Base-by-base conservation (phyloP, 2,329 filamentous ascomycete genomes). In the Aspergillus bombycis region DNA sequence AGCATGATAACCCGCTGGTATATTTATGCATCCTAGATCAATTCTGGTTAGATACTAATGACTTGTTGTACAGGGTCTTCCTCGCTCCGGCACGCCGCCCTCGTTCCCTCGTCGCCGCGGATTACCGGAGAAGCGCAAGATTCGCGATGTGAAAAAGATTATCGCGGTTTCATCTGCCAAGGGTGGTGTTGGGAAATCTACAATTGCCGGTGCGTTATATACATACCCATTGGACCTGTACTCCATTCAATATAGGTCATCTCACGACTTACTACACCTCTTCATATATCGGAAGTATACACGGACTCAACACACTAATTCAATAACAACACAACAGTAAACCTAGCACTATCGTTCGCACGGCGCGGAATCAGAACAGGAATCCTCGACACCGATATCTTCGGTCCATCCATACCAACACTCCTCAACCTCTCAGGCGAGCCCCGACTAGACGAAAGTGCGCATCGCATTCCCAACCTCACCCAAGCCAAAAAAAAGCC, bases 121-220 rank as follows among this genome's bases (percentile, higher is more conserved):
- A 28, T 85, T 96, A 12, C 94, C 95, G 0, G 87, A 93, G 70
- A 89, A 91, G 72, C 87, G 92, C 68, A 89, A 87, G 70, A 96
- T 99, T 70, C 86, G 86, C 30, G 89, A 94, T 75, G 94, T 99
- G 28, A 86, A 88, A 68, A 97, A 96, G 76, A 89, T 97, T n/a
- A 88, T 99, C 63, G 93, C 94, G n/a, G 92, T 99, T 16, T 97
- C 93, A 4, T 98, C 94, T 1, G 95, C 95, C 16, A 99, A 99
- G 75, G 95, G 95, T 2, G 95, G 95, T n/a, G 95, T 99, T 0
- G 95, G 95, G 1, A 99, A 99, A 77, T 97, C 93, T 70, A 99
- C 95, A 9, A 89, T 98, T 52, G 90, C 94, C 63, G 91, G 92
- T 92, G 72, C 58, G 79, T 45, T 61, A 10, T 30, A 28, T 10